Evolutionary conservation across 495 filamentous ascomycete genomes (phyloP), one percentile per base, ranked within the genome.

Genomic region (Hypoxylon cercidicola): DNA sequence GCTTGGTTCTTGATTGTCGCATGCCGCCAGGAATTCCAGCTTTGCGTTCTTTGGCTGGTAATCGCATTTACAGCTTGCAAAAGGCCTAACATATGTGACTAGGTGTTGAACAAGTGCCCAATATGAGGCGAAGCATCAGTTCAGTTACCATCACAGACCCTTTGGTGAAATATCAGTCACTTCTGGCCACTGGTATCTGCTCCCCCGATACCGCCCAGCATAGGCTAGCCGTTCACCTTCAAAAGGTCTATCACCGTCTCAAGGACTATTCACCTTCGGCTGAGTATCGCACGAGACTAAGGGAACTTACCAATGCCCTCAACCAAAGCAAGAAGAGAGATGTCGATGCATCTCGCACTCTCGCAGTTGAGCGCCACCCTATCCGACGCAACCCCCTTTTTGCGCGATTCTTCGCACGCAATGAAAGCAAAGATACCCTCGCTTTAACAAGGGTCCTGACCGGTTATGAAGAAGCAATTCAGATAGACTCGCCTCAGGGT

Each of bases 61-160:
- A 28, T 28, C 25, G 25, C 25, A 28, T 28, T 28, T 28, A 28
- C 7, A 28, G 7, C 25, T 28, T 28, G 3, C 25, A 7, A 7
- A 28, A 28, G 25, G 25, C 25, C 7, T 28, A 28, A 7, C 7
- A 28, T 7, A 3, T 28, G 7, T 28, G 3, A 28, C 3, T 7
- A 28, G 13, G 39, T 21, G 13, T n/a, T 15, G 12, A 23, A 15
- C 4, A 20, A 50, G 18, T 12, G 16, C 2, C 52, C 64, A 77
- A 77, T 59, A 77, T 72, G 45, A 78, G 70, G 54, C 68, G 72
- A 58, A 65, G 69, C 13, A 65, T 74, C 32, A 76, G 75, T 51
- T 77, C 75, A 40, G 55, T 91, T 18, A 80, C 87, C 46, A 90
- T 93, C 64, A 90, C 90, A 6, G 89, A 91, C 68, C 90, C 89